Percentiles rank a stretch among this genome's conserved stretches.
Evolutionary conservation across 306 rosid species (phyloP).

Genomic region (Rosa persica): DNA sequence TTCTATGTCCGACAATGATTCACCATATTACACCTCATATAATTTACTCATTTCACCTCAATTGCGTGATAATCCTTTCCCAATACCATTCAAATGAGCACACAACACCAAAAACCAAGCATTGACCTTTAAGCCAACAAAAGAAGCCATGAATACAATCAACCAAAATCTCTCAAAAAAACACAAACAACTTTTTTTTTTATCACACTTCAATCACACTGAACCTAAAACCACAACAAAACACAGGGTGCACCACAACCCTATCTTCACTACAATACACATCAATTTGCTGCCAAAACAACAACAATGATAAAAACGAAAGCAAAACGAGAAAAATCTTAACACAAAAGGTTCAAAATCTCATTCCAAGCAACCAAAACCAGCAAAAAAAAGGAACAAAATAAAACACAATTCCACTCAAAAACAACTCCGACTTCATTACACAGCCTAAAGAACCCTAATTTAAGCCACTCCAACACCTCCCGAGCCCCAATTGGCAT

Average conservation of each 20-base stretch:
- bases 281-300: slow-evolving; percentile 11
- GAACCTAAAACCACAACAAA: slow-evolving; percentile 14
- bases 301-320: background rate
- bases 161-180: background rate
- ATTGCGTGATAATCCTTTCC: slow-evolving; percentile 8
- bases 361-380: slow-evolving; percentile 15
- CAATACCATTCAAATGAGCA: slow-evolving; percentile 6
- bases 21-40: slow-evolving; percentile 13
- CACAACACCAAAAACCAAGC: background rate
- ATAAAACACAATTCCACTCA: background rate
- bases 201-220: background rate
- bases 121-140: slow-evolving; percentile 13
- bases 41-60: slow-evolving; percentile 15
- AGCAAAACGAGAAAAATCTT: background rate
- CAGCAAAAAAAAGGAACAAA: slow-evolving; percentile 6
- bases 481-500: slow-evolving; percentile 3
- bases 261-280: slow-evolving; percentile 10
- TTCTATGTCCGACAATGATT: background rate
- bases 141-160: background rate
- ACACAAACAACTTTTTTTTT: background rate
- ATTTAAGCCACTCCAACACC: slow-evolving; percentile 6
- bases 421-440: background rate
- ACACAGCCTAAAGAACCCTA: slow-evolving; percentile 29
- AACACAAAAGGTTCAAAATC: slow-evolving; percentile 14
- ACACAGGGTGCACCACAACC: background rate